phyloP scores from a whole-genome alignment of 1,139 yeast genomes.

The Lipomyces yarrowii region DNA sequence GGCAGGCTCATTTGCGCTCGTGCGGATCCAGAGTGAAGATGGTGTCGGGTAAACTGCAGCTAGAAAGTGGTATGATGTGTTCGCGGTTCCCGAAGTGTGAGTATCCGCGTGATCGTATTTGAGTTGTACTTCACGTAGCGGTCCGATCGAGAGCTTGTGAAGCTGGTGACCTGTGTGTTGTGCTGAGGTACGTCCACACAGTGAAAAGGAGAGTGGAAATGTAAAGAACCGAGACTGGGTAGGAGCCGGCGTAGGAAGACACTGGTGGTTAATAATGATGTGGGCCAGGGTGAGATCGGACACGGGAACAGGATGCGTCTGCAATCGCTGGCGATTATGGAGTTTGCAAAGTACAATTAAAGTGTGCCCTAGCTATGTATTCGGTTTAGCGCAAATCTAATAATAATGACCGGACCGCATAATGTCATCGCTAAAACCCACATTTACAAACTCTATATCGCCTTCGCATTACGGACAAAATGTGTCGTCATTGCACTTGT shows the following conservation, averaged over 20 bases:
- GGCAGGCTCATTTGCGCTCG: constrained; percentile 2
- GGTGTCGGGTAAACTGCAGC: not conserved
- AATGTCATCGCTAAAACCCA: not conserved
- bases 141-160: not conserved
- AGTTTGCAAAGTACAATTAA: not conserved
- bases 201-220: not conserved
- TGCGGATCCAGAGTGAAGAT: not conserved
- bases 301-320: not conserved
- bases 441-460: not conserved
- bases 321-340: not conserved
- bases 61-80: not conserved
- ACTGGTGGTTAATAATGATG: not conserved
- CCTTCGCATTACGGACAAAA: not conserved
- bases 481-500: not conserved
- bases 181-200: not conserved
- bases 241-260: not conserved
- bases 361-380: not conserved
- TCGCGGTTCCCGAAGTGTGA: not conserved
- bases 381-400: not conserved
- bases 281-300: not conserved
- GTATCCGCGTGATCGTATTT: not conserved
- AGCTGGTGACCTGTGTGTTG: not conserved
- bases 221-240: not conserved
- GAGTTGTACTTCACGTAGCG: not conserved
- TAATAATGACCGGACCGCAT: not conserved